phyloP scores from a whole-genome alignment of 805 yeast genomes.

The Suhomyces sp. region DNA sequence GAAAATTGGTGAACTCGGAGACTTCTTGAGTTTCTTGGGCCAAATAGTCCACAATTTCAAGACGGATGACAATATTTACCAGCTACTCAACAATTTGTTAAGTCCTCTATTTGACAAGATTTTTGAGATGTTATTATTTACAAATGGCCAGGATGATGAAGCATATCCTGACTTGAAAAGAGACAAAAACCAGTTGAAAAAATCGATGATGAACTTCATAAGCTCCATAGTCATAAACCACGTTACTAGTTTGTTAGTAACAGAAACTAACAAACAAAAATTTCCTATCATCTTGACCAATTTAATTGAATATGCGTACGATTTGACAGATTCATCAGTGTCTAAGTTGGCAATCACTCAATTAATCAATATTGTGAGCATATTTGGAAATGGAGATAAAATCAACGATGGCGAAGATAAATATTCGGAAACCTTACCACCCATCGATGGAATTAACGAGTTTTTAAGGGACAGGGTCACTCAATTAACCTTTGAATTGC shows the following conservation, averaged over 20 bases:
- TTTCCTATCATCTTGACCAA: slow-evolving; percentile 62
- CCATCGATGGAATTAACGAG: slow-evolving; percentile 68
- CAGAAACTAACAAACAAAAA: slow-evolving; percentile 59
- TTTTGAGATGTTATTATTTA: slow-evolving; percentile 44
- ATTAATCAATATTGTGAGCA: slow-evolving; percentile 57
- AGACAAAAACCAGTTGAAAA: slow-evolving; percentile 64
- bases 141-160: slow-evolving; percentile 18
- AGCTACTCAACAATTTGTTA: slow-evolving; percentile 67
- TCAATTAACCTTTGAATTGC: slow-evolving; percentile 69
- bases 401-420: slow-evolving; percentile 62
- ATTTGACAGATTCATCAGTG: slow-evolving; percentile 58
- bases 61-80: slow-evolving; percentile 64
- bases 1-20: slow-evolving; percentile 64
- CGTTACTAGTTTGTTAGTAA: slow-evolving; percentile 71
- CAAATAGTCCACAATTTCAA: slow-evolving; percentile 81
- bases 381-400: slow-evolving; percentile 57
- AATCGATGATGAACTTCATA: slow-evolving; percentile 66
- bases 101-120: slow-evolving; percentile 72
- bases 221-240: slow-evolving; percentile 73
- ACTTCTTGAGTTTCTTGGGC: slow-evolving; percentile 80
- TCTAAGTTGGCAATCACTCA: slow-evolving; percentile 70
- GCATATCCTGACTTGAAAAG: slow-evolving; percentile 58
- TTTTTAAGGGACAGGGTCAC: slow-evolving; percentile 67
- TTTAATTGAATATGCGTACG: slow-evolving; percentile 63
- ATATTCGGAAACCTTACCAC: slow-evolving; percentile 43